Base-by-base conservation (phyloP, 177 flowering plant genomes). In the Vitis hybrid region DNA sequence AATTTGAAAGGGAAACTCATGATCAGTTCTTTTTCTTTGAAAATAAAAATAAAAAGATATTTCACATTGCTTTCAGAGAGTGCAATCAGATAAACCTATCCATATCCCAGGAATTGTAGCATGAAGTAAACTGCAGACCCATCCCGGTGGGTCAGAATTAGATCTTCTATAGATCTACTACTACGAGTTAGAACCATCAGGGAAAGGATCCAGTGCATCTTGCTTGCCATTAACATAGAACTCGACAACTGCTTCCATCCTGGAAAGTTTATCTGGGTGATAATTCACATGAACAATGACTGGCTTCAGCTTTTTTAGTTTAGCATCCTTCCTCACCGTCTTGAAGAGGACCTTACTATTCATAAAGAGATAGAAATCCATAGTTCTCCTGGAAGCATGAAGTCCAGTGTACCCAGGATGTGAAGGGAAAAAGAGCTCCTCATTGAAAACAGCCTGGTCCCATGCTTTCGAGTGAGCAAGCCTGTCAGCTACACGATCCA, bases 401-500 rank as follows among this genome's bases (percentile, higher is more conserved):
- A 92, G 94, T 32, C 98, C 98, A 57, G 73, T 80, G 46, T 92
- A 92, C 0, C 97, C 96, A 9, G 92, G 94, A 74, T 87, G 93
- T 10, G 98, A 91, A 56, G 97, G 98, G 82, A 69, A 90, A 68
- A 79, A 88, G 48, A 94, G 89, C 76, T 92, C 97, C 81, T 94
- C 98, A 52, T 92, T 92, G 75, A 90, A 94, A 56, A 87, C 97
- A 3, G 97, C 97, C 70, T 94, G 97, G 73, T 94, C 98, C 98
- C 98, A 94, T 51, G 86, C 49, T 0, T 80, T 77, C 24, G 76
- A 35, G 21, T 76, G 60, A 24, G 92, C 59, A 40, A 94, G 85
- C 81, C 92, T 77, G 56, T 66, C 78, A 48, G 92, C 94, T 11
- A 94, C 93, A 30, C 98, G 88, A 74, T 94, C 98, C 82, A 94